A percentile compares a stretch with the other conserved stretches of the same genome.
phyloP scores from a whole-genome alignment of 176 grass and related monocot genomes.

The Eragrostis nindensis region DNA sequence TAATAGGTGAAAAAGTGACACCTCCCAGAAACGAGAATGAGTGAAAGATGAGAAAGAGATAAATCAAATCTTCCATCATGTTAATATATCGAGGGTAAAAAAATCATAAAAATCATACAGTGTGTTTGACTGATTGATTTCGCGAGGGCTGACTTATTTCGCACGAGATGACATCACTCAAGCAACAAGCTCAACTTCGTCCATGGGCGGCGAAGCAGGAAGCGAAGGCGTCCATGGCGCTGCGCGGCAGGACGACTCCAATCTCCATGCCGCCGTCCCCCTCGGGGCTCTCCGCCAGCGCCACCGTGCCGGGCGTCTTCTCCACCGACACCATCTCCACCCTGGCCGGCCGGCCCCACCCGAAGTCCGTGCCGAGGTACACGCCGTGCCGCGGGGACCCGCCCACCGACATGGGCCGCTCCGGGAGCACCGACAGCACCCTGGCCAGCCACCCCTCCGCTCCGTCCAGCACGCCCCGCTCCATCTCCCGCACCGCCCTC shows the following conservation, averaged over 20 bases:
- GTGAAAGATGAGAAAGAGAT: too few species aligned
- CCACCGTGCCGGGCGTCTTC: slow-evolving; percentile 55
- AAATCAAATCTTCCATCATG: too few species aligned
- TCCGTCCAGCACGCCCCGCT: slow-evolving; percentile 28
- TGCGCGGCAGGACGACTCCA: slow-evolving; percentile 42
- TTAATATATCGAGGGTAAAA: too few species aligned
- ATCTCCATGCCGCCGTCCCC: slow-evolving; percentile 53
- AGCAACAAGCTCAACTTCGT: too few species aligned
- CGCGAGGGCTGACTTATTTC: too few species aligned
- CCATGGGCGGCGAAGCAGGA: slow-evolving; percentile 24
- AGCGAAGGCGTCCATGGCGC: slow-evolving; percentile 49
- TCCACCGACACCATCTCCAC: slow-evolving; percentile 63
- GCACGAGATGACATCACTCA: too few species aligned
- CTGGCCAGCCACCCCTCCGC: slow-evolving; percentile 34
- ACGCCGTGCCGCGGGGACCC: slow-evolving; percentile 41
- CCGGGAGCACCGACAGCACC: slow-evolving; percentile 20
- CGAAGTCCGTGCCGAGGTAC: slow-evolving; percentile 47
- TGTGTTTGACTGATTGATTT: too few species aligned
- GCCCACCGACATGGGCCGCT: slow-evolving; percentile 42
- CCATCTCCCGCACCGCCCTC: slow-evolving; percentile 39
- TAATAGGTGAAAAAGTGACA: too few species aligned
- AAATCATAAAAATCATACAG: too few species aligned
- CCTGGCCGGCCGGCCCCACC: slow-evolving; percentile 52
- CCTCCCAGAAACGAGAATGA: too few species aligned
- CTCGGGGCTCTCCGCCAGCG: slow-evolving; percentile 47